These are phyloP conservation scores for Xylaria bambusicola DNA, from an alignment of 495 filamentous ascomycete genomes.

Conservation along the genomic window DNA sequence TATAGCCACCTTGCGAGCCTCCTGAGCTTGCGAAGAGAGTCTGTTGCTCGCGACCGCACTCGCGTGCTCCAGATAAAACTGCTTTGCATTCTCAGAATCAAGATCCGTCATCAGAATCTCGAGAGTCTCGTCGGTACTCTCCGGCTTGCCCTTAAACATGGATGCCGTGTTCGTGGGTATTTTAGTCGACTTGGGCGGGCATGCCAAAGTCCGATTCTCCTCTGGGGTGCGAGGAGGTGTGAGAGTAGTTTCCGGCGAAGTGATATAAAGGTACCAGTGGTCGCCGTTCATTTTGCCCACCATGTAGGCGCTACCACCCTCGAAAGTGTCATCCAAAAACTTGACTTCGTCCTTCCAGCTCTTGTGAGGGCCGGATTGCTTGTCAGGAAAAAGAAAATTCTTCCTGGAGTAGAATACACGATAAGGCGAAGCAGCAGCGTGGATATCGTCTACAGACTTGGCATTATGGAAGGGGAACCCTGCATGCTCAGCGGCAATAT, in stretches of 20 bases:
- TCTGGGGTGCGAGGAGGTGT: constrained; percentile 84
- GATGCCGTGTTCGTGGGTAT: constrained; percentile 69
- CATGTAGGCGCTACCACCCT: constrained; percentile 96
- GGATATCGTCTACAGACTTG: constrained; percentile 53
- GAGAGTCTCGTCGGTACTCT: constrained; percentile 79
- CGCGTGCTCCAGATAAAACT: constrained; percentile 94
- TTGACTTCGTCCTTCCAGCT: constrained; percentile 97
- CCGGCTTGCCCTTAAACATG: constrained; percentile 45
- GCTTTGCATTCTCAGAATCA: constrained; percentile 86
- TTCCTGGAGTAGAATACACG: constrained; percentile 98
- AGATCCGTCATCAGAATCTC: constrained; percentile 99
- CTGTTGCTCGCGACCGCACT: constrained; percentile 83
- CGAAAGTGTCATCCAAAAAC: constrained; percentile 85
- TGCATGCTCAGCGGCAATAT: constrained; percentile 83
- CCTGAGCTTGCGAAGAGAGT: constrained; percentile 62
- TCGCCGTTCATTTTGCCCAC: constrained; percentile 99
- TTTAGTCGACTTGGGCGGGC: constrained; percentile 38
- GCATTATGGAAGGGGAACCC: constrained; percentile 72
- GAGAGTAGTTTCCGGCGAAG: constrained; percentile 75
- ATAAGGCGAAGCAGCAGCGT: constrained; percentile 80
- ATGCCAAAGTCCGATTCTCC: constrained; percentile 34
- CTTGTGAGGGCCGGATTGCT: constrained; percentile 89
- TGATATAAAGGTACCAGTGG: constrained; percentile 98
- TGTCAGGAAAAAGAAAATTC: constrained; percentile 96
- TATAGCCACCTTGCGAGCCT: constrained; percentile 55